phyloP scores from a whole-genome alignment of 306 rosid genomes.

The Mimosa pudica region DNA sequence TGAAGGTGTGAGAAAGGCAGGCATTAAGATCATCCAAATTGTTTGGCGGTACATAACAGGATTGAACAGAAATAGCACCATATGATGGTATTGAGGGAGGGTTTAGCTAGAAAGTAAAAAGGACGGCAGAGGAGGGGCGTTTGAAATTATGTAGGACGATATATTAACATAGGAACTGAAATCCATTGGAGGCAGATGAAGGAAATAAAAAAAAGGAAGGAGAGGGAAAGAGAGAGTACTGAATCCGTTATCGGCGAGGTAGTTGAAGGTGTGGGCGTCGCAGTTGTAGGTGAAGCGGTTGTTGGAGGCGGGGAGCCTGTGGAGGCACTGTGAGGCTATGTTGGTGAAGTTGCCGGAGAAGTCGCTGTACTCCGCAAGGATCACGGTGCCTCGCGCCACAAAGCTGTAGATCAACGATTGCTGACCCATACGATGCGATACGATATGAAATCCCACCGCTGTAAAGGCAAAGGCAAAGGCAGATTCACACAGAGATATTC shows the following conservation, averaged over 20 bases:
- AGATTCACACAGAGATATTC: background rate
- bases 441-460: background rate
- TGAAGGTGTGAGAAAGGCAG: background rate
- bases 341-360: slow-evolving; percentile 52
- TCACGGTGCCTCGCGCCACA: slow-evolving; percentile 48
- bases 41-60: background rate
- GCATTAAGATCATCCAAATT: background rate
- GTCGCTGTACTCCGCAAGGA: slow-evolving; percentile 53
- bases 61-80: background rate
- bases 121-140: too few species aligned
- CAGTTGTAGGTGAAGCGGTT: slow-evolving; percentile 62
- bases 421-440: slow-evolving; percentile 41
- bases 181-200: slow-evolving; percentile 13
- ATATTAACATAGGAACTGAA: background rate
- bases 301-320: slow-evolving; percentile 51
- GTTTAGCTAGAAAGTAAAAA: background rate
- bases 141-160: background rate
- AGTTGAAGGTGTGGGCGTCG: slow-evolving; percentile 54
- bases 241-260: slow-evolving; percentile 47
- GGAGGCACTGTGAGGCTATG: slow-evolving; percentile 57
- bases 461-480: background rate
- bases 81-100: background rate
- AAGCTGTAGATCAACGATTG: slow-evolving; percentile 54
- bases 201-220: background rate
- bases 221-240: slow-evolving; percentile 27